These are phyloP conservation scores for Quercus ilex DNA, from an alignment of 306 rosid genomes.

Conservation along the genomic window DNA sequence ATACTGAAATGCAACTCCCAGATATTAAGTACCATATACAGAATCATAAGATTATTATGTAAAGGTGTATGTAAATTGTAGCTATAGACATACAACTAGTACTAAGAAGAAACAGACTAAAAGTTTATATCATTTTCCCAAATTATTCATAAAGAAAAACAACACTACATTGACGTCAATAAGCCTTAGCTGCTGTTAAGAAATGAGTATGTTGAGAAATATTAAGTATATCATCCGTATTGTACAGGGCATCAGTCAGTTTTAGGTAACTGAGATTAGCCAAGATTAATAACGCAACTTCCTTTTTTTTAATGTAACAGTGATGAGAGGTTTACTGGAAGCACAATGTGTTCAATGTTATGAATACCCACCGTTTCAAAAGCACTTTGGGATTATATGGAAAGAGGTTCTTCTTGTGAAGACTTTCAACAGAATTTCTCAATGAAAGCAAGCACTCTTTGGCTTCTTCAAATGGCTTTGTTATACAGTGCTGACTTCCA, in stretches of 20 bases:
- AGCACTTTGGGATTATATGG: constrained; percentile 77
- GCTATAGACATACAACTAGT: not conserved
- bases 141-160: not conserved
- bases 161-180: not conserved
- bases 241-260: not conserved
- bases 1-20: not conserved
- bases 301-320: not conserved
- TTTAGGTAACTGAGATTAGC: not conserved
- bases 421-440: constrained; percentile 68
- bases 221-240: not conserved
- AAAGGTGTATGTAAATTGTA: not conserved
- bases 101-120: not conserved
- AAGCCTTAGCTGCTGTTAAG: not conserved
- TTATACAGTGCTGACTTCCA: constrained; percentile 22
- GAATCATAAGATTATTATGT: not conserved
- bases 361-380: constrained; percentile 50
- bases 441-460: constrained; percentile 63
- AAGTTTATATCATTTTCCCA: not conserved
- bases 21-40: not conserved
- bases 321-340: not conserved
- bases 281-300: not conserved
- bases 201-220: not conserved
- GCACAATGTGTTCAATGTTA: constrained; percentile 15
- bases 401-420: constrained; percentile 71
- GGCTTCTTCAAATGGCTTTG: constrained; percentile 46